A percentile compares a stretch with the other conserved stretches of the same genome.
Conservation (phyloP, 225 moss, liverwort and hornwort species). For the Climacium dendroides region DNA sequence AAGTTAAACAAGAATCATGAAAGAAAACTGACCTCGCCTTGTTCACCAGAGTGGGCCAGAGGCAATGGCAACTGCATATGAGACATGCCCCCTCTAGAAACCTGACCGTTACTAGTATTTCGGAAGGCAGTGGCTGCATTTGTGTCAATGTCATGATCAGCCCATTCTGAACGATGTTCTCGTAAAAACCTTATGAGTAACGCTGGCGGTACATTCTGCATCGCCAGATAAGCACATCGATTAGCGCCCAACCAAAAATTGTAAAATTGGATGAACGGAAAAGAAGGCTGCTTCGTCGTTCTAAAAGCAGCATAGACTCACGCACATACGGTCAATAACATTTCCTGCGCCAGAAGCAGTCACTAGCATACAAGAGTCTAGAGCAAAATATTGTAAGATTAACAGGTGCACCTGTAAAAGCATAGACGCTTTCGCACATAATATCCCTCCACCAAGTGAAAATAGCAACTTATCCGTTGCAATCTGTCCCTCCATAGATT, state of each 20-base stretch:
- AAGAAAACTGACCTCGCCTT: conserved; percentile 58
- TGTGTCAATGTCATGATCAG: conserved; percentile 54
- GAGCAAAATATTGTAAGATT: not conserved
- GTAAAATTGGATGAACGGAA: not conserved
- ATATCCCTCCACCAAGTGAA: conserved; percentile 79
- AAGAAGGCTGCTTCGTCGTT: not conserved
- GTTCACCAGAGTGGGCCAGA: conserved; percentile 79
- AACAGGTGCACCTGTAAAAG: conserved; percentile 61
- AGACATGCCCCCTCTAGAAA: conserved; percentile 47
- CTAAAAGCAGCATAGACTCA: not conserved
- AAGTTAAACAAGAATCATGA: not conserved
- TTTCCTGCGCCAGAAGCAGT: not conserved
- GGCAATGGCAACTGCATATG: conserved; percentile 85
- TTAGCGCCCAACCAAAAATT: not conserved
- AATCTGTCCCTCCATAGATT: conserved; percentile 71
- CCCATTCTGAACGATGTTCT: conserved; percentile 61
- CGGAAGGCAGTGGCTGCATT: conserved; percentile 72
- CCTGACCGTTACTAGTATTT: conserved; percentile 46
- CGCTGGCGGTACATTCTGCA: conserved; percentile 54
- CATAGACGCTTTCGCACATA: conserved; percentile 98
- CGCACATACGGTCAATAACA: not conserved
- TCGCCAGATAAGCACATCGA: not conserved
- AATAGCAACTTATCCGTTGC: conserved; percentile 57
- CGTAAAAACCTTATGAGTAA: conserved; percentile 44
- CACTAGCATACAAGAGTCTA: not conserved